Percentiles rank a stretch among this genome's conserved stretches.
These are phyloP conservation scores for Pichia gijzeniarum DNA, from an alignment of 805 yeast species.

Conservation along the genomic window DNA sequence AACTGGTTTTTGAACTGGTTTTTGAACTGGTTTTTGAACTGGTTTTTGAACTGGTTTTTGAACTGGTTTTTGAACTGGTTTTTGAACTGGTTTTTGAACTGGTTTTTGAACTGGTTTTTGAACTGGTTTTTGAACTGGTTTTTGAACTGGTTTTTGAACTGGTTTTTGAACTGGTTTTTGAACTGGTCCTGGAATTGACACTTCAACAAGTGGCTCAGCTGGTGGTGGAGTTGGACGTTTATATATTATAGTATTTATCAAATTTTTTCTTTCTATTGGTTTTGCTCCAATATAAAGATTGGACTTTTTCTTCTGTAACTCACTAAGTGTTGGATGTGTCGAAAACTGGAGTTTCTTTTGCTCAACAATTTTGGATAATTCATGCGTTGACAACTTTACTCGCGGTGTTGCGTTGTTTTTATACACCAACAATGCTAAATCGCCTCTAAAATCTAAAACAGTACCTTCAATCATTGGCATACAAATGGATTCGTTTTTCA, in stretches of 20 bases:
- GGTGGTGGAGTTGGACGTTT: conserved; percentile 11
- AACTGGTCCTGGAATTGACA: no score
- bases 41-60: no score
- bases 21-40: no score
- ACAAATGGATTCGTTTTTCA: conserved; percentile 54
- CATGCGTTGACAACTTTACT: conserved; percentile 4
- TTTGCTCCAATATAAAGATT: conserved; percentile 3
- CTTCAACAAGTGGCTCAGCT: no score
- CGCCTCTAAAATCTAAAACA: conserved; percentile 66
- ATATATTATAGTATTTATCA: conserved; percentile 14
- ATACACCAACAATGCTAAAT: conserved; percentile 29
- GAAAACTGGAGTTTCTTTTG: conserved; percentile 9
- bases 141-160: no score
- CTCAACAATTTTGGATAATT: conserved; percentile 5
- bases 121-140: no score
- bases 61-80: no score
- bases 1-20: no score
- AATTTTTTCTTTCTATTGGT: conserved; percentile 10
- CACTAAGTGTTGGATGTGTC: conserved; percentile 9
- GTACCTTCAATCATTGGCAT: conserved; percentile 61
- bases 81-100: no score
- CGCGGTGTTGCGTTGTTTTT: background rate
- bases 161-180: background rate
- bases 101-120: no score
- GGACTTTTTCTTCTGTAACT: conserved; percentile 1